Evolutionary conservation across 352 stramenopile species (phyloP).

Genomic region (Phytophthora boehmeriae): DNA sequence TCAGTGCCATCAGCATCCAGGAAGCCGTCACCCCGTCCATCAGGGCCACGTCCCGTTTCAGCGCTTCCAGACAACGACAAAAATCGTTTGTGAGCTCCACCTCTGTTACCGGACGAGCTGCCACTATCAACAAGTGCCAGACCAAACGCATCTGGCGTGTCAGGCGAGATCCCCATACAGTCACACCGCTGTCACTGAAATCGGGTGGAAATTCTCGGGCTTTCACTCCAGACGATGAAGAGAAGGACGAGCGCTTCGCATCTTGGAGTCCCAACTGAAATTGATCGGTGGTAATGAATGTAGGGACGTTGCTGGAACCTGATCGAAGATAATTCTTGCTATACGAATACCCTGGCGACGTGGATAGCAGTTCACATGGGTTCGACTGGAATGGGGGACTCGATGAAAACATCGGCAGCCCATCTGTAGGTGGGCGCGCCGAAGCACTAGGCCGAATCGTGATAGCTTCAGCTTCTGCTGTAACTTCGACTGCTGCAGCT

Average conservation of each 20-base stretch:
- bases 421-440: slow-evolving; percentile 8
- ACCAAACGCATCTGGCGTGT: slow-evolving; percentile 69
- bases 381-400: slow-evolving; percentile 77
- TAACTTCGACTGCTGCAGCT: neutral
- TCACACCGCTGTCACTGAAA: slow-evolving; percentile 59
- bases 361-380: slow-evolving; percentile 70
- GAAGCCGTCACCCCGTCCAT: slow-evolving; percentile 23
- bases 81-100: slow-evolving; percentile 44
- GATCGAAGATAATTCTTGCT: slow-evolving; percentile 68
- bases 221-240: slow-evolving; percentile 24
- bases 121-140: slow-evolving; percentile 48
- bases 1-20: slow-evolving; percentile 31
- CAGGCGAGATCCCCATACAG: slow-evolving; percentile 69
- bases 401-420: slow-evolving; percentile 39
- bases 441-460: slow-evolving; percentile 12
- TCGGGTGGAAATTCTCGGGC: slow-evolving; percentile 65
- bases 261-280: slow-evolving; percentile 39
- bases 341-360: slow-evolving; percentile 75
- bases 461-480: slow-evolving; percentile 21
- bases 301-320: slow-evolving; percentile 47
- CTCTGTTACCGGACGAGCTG: slow-evolving; percentile 3
- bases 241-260: slow-evolving; percentile 22
- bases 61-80: slow-evolving; percentile 38
- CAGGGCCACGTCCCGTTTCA: slow-evolving; percentile 4
- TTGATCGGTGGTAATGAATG: slow-evolving; percentile 64